A percentile compares a stretch with the other conserved stretches of the same genome.
phyloP scores from a whole-genome alignment of 225 moss, liverwort and hornwort genomes.

The Bryum argenteum region DNA sequence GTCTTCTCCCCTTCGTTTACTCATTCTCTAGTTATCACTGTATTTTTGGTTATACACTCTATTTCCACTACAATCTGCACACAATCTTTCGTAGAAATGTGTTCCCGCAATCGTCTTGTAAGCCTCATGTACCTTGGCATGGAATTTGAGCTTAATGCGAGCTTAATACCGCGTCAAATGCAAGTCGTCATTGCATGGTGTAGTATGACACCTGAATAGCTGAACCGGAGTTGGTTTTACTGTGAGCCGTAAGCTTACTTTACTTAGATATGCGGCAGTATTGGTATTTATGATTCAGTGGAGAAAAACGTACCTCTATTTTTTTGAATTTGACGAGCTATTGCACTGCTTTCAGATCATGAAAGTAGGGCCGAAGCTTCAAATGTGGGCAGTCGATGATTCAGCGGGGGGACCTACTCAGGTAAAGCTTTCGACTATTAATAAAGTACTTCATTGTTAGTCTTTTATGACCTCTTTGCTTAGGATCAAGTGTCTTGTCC shows the following conservation, averaged over 20 bases:
- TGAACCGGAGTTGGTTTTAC: not conserved
- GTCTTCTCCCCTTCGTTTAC: not conserved
- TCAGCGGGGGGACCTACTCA: constrained; percentile 35
- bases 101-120: not conserved
- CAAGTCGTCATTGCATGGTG: not conserved
- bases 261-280: not conserved
- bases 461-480: constrained; percentile 12
- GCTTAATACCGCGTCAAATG: not conserved
- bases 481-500: not conserved
- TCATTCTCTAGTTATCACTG: not conserved
- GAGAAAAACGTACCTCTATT: not conserved
- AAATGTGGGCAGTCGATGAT: constrained; percentile 49
- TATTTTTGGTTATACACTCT: not conserved
- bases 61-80: not conserved
- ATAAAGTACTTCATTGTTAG: not conserved
- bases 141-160: not conserved
- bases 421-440: constrained; percentile 24
- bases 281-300: not conserved
- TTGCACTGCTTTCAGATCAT: constrained; percentile 26
- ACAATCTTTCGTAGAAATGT: not conserved
- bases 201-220: not conserved
- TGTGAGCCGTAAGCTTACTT: not conserved
- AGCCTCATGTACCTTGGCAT: not conserved
- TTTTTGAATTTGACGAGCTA: not conserved
- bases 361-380: constrained; percentile 50